Conservation (phyloP, 2,329 filamentous ascomycete species). For the Beauveria sp. region DNA sequence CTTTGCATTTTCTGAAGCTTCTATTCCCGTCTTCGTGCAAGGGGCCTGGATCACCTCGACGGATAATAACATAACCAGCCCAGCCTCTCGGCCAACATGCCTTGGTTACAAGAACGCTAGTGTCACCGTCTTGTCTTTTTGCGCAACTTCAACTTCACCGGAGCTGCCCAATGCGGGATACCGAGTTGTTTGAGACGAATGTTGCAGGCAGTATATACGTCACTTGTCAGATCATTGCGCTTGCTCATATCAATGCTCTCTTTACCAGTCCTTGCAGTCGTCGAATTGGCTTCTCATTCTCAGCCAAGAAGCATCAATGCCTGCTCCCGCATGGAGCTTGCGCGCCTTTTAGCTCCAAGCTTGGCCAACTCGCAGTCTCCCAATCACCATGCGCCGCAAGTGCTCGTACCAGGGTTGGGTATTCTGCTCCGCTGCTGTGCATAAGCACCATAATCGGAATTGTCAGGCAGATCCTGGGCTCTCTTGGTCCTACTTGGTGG, state of each 20-base stretch:
- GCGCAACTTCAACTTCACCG: background rate
- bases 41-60: too few species aligned
- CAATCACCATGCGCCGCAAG: background rate
- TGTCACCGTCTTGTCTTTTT: background rate
- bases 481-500: background rate
- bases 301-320: background rate
- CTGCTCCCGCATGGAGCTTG: background rate
- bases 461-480: background rate
- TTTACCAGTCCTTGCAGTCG: too few species aligned
- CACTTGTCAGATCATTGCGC: background rate
- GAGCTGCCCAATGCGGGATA: constrained; percentile 5
- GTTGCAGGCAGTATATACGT: background rate
- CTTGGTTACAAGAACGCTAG: background rate
- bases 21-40: too few species aligned
- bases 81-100: too few species aligned
- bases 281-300: background rate
- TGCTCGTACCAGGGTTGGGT: background rate
- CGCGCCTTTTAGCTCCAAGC: background rate
- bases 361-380: background rate
- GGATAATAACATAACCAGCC: too few species aligned
- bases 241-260: background rate
- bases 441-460: constrained; percentile 11
- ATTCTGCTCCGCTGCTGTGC: constrained; percentile 5
- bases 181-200: background rate
- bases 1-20: too few species aligned